Evolutionary conservation across 2,329 filamentous ascomycete genomes (phyloP).

Genomic region (Monosporascus sp.): DNA sequence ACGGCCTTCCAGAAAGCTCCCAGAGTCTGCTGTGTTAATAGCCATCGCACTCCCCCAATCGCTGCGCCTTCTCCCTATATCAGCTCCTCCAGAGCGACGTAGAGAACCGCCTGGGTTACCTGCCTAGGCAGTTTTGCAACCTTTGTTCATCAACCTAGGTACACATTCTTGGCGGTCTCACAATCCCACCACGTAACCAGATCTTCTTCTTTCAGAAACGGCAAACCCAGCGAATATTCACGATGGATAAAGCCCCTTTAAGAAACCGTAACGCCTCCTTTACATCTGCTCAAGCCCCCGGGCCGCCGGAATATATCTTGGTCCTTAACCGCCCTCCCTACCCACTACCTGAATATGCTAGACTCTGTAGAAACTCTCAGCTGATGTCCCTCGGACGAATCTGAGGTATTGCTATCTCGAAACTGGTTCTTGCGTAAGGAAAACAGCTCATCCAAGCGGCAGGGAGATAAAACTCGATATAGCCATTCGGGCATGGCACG

Average conservation of each 20-base stretch:
- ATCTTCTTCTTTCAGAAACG: slow-evolving; percentile 12
- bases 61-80: no score
- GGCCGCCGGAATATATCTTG: slow-evolving; percentile 7
- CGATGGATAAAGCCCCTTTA: slow-evolving; percentile 12
- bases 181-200: background rate
- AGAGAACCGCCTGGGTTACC: background rate
- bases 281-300: background rate
- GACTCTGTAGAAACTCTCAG: no score
- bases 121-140: background rate
- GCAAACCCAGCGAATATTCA: slow-evolving; percentile 3
- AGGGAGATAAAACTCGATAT: background rate
- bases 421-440: no score
- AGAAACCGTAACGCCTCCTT: slow-evolving; percentile 1
- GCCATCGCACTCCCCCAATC: no score
- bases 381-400: no score
- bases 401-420: no score
- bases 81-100: no score
- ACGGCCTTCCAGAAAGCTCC: background rate
- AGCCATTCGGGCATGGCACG: slow-evolving; percentile 11
- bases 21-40: background rate
- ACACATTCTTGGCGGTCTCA: background rate
- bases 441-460: background rate
- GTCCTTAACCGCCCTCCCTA: background rate
- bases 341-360: background rate
- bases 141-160: background rate